Base-by-base conservation (phyloP, 441 rosid species). In the Corymbia citriodora region DNA sequence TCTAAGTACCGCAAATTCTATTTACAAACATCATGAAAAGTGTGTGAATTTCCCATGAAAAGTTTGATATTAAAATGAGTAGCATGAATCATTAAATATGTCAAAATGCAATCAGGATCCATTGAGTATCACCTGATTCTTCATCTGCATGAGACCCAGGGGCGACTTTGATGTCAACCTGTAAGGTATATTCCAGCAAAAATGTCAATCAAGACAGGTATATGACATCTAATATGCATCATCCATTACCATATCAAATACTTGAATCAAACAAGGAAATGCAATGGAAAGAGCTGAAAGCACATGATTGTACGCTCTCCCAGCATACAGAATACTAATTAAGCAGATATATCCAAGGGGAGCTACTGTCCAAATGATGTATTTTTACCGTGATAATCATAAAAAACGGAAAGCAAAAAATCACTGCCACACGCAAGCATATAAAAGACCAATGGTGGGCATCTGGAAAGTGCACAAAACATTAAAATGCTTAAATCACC, bases 71-170 rank as follows among this genome's bases (percentile, higher is more conserved):
- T 74, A 6, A 40, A 19, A 74, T 74, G 83, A 40, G 50, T 19
- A n/a, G 72, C 72, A n/a, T 65, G 19, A n/a, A 65, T 65, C 36
- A n/a, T 29, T 40, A 40, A 50, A 21, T 72, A 89, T 21, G 79
- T 36, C 27, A 74, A 70, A 87, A 83, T n/a, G 90, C 54, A 36
- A 88, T 27, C 63, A 9, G 36, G 33, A 45, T 49, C 31, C 79
- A 87, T n/a, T 7, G 63, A 88, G 89, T 55, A 68, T 93, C 89
- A 96, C 97, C 97, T 93, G 95, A 92, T 88, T 92, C 93, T 93
- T 96, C 97, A 91, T 95, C 93, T 2, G 96, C 97, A 90, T 96
- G 97, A 91, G 97, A 96, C 53, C 97, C 96, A 23, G 96, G 96
- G 72, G 97, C 88, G 12, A 96, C 96, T 92, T 92, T 94, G 90